Evolutionary conservation across 495 filamentous ascomycete species (phyloP), one percentile per base, ranked within the genome.

Genomic region (Aspergillus ostianus): DNA sequence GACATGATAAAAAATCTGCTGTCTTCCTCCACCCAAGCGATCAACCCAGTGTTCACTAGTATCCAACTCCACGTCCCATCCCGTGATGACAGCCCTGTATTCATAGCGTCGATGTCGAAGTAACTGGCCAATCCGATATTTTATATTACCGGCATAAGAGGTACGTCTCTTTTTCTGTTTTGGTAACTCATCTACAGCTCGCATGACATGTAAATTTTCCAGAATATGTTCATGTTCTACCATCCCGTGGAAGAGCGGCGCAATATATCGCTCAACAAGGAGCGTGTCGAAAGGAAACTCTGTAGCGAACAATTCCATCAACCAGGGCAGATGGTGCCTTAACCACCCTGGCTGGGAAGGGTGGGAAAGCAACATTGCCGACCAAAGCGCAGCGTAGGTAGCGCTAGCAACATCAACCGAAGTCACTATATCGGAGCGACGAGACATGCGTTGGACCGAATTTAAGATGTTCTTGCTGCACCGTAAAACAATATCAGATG

Each of bases 1-100:
- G 59, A 87, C 87, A 67, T 92, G 87, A 65, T 96, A 96, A 67
- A 92, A 96, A 54, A 85, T 87, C 71, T 93, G 90, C 52, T 86
- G 73, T 49, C 85, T 77, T n/a, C 88, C 90, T 58, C 76, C 72
- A 17, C 76, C 71, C 23, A 91, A 64, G 6, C 73, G 72, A 72
- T 90, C 85, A 47, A 92, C 85, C 82, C 73, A 83, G 69, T 64
- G 70, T 77, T 86, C 73, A 30, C 65, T 66, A 15, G 80, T 72
- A 63, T 74, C 71, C 70, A 80, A 84, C 72, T 84, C 79, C 0
- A 79, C 70, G 58, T 92, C 88, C 94, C 94, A 98, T 18, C 93
- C 93, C 12, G 87, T 89, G 60, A 98, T 90, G 12, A 96, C 79
- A 20, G 87, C 92, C 21, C 81, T 76, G 68, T 94, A 97, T 21